These are phyloP conservation scores for Wallacemonas rigidus DNA, from an alignment of 208 protist species.

Conservation along the genomic window DNA sequence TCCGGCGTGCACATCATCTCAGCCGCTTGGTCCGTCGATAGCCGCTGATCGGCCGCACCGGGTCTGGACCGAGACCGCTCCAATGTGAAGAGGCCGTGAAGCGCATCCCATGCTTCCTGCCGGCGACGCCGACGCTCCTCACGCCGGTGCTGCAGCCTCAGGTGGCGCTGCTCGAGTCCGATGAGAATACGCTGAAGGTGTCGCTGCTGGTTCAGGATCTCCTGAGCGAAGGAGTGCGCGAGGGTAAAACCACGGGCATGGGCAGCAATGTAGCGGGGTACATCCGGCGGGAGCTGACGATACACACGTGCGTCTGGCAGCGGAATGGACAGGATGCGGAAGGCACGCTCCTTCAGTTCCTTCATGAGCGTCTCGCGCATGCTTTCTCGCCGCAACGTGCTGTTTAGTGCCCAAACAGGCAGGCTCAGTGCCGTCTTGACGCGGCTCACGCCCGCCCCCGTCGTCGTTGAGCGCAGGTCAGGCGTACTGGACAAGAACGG, in stretches of 20 bases:
- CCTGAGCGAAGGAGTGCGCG: conserved; percentile 64
- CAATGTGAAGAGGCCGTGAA: conserved; percentile 11
- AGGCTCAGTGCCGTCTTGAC: not conserved
- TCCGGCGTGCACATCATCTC: too few relatives aligned
- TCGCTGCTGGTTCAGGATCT: conserved; percentile 59
- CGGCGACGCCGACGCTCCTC: conserved; percentile 1
- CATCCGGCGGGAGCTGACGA: conserved; percentile 50
- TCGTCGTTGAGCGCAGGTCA: not conserved
- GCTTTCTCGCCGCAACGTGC: conserved; percentile 37
- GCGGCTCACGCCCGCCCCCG: not conserved
- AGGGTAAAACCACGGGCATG: conserved; percentile 56
- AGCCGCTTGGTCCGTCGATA: too few relatives aligned
- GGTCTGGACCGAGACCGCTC: not conserved
- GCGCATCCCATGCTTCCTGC: not conserved
- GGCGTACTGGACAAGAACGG: not conserved
- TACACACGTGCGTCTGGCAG: conserved; percentile 78
- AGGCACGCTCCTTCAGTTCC: conserved; percentile 48
- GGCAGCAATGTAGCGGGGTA: conserved; percentile 61
- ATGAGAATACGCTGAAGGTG: conserved; percentile 42
- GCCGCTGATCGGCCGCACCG: not conserved
- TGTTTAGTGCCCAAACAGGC: conserved; percentile 6
- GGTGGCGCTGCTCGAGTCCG: conserved; percentile 40
- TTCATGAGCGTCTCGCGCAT: conserved; percentile 61
- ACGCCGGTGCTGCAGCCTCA: not conserved
- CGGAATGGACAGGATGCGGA: conserved; percentile 50